Evolutionary conservation across 2,329 filamentous ascomycete species (phyloP), one percentile per base, ranked within the genome.

Genomic region (Gnomoniopsis smithogilvyi): DNA sequence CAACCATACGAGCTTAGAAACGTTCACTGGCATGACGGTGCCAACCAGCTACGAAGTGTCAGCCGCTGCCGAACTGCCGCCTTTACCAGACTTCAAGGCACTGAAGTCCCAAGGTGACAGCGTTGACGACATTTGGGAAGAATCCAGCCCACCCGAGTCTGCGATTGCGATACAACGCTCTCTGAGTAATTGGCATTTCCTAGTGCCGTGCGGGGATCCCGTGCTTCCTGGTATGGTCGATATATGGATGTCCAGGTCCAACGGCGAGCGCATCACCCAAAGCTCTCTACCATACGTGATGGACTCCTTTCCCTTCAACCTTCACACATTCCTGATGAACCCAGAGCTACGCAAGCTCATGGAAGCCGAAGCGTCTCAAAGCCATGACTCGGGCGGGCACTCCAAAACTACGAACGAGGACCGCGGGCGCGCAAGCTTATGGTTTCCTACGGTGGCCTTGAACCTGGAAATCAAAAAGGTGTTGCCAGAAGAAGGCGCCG

Each of bases 401-500:
- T 19, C 38, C 4, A 36, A 34, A 17, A 38, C 46, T 26, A 19
- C 34, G 33, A 33, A 38, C 14, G 33, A 41, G 15, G 38, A 51
- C 26, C 36, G 51, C 22, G n/a, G 34, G n/a, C 48, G 48, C 11
- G 54, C 54, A 14, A 47, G 34, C 10, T 43, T 84, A 65, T 92
- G 89, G 90, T 92, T 91, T 69, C 90, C 90, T 0, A 96, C 91
- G 0, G 72, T 96, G 1, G 75, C 87, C 19, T 73, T 95, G 68
- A 92, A 90, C 69, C 67, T 96, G 22, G 91, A 96, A 63, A 76
- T 92, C 43, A 95, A 94, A 76, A 90, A 88, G 69, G 71, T 79
- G 7, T 70, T 96, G 48, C 89, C 90, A 0, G 73, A 75, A 3
- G 82, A 83, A 46, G 90, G 91, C 0, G 84, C 85, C 1, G 86